Percentiles rank a stretch among this genome's conserved stretches.
Evolutionary conservation across 805 yeast genomes (phyloP).

Genomic region (Tetrapisispora pingtungensis): DNA sequence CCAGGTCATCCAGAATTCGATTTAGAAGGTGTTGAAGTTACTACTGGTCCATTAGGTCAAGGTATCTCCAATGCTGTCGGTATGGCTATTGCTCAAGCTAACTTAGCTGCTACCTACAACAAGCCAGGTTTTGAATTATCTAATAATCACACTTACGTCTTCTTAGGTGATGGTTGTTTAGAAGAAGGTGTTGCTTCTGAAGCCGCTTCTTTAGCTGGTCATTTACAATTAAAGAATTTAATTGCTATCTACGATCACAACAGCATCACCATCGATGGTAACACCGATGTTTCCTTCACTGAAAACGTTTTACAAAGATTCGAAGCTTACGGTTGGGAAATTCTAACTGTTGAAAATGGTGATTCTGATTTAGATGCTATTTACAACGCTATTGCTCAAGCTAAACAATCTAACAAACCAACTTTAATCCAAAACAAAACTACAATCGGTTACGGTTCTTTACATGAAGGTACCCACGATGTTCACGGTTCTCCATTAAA

Average conservation of each 20-base stretch:
- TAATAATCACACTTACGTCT: constrained; percentile 64
- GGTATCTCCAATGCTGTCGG: constrained; percentile 96
- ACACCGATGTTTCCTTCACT: constrained; percentile 80
- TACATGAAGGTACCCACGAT: constrained; percentile 71
- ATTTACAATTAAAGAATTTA: constrained; percentile 83
- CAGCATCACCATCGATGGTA: constrained; percentile 94
- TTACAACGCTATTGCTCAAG: constrained; percentile 64
- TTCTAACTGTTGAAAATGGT: constrained; percentile 66
- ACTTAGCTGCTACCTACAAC: constrained; percentile 87
- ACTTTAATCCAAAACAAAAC: constrained; percentile 81
- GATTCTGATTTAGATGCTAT: constrained; percentile 68
- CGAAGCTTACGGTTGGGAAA: constrained; percentile 93
- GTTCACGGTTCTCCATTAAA: constrained; percentile 97
- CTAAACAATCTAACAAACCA: constrained; percentile 80
- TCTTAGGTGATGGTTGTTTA: constrained; percentile 96
- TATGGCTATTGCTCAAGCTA: constrained; percentile 87
- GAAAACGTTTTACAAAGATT: constrained; percentile 82
- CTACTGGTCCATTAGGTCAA: constrained; percentile 98
- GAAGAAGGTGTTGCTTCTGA: constrained; percentile 97
- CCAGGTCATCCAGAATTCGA: constrained; percentile 98
- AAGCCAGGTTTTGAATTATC: constrained; percentile 69
- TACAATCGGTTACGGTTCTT: constrained; percentile 89
- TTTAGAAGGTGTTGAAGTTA: constrained; percentile 88
- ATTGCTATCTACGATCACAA: constrained; percentile 95
- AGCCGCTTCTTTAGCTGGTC: constrained; percentile 93